phyloP scores from a whole-genome alignment of 768 basidiomycete species.

The Lyophyllum decastes region DNA sequence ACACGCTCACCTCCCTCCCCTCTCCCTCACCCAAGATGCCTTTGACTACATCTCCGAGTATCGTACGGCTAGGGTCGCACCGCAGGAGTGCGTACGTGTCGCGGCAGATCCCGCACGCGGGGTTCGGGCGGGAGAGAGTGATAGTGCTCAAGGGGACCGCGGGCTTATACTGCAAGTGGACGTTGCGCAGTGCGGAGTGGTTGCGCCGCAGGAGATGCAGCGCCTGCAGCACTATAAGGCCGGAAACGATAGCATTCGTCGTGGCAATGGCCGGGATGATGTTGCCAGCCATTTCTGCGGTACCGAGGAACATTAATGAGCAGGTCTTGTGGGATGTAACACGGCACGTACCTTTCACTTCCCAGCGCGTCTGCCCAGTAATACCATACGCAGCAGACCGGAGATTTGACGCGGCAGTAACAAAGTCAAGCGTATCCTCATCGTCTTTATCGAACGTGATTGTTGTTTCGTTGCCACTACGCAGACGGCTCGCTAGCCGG shows the following conservation, averaged over 20 bases:
- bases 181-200: constrained; percentile 64
- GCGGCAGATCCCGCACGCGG: constrained; percentile 80
- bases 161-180: constrained; percentile 80
- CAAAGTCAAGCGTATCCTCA: constrained; percentile 95
- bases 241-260: constrained; percentile 96
- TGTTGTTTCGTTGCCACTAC: constrained; percentile 57
- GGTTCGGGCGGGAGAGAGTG: constrained; percentile 67
- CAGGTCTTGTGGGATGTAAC: background rate
- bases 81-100: constrained; percentile 77
- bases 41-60: constrained; percentile 71
- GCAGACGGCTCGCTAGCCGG: constrained; percentile 69
- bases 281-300: constrained; percentile 95
- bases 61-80: constrained; percentile 72
- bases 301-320: background rate
- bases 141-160: constrained; percentile 76
- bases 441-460: constrained; percentile 98
- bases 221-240: constrained; percentile 91
- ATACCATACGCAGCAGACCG: constrained; percentile 92
- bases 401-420: constrained; percentile 92
- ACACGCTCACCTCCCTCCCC: constrained; percentile 70
- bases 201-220: constrained; percentile 77
- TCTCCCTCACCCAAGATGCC: constrained; percentile 61
- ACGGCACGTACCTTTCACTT: constrained; percentile 78
- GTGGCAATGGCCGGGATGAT: constrained; percentile 99
- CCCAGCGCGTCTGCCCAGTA: constrained; percentile 87